Percentiles rank a stretch among this genome's conserved stretches.
These are phyloP conservation scores for Mortierella claussenii DNA, from an alignment of 192 early-diverging fungal genomes.

Conservation along the genomic window DNA sequence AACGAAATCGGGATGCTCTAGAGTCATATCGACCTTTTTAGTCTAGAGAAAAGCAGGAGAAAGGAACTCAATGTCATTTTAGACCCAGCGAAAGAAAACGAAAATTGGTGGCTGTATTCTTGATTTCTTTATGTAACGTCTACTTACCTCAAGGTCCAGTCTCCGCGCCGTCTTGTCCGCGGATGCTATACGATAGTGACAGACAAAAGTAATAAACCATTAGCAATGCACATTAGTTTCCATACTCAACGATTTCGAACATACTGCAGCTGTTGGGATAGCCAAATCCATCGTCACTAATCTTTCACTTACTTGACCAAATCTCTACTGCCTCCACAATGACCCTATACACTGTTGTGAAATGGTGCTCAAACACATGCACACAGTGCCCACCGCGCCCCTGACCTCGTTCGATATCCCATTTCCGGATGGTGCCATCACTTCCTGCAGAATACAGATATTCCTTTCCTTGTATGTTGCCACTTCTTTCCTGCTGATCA, in stretches of 20 bases:
- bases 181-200: conserved; percentile 64
- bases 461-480: no score
- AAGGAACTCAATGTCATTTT: no score
- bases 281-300: no score
- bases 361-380: conserved; percentile 72
- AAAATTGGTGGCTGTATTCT: no score
- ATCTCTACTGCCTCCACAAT: conserved; percentile 71
- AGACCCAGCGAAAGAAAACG: no score
- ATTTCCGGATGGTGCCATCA: conserved; percentile 73
- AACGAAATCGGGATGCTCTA: conserved; percentile 87
- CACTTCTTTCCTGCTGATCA: no score
- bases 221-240: not conserved
- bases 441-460: conserved; percentile 72
- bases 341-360: conserved; percentile 81
- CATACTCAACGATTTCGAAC: no score
- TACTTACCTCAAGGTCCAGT: conserved; percentile 83
- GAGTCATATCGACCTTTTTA: conserved; percentile 72
- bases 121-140: no score
- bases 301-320: conserved; percentile 79
- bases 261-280: no score
- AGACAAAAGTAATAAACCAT: conserved; percentile 3
- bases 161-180: conserved; percentile 91
- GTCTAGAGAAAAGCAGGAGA: no score
- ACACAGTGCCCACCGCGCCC: conserved; percentile 49
- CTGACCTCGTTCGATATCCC: conserved; percentile 62